Percentiles rank a stretch among this genome's conserved stretches.
These are phyloP conservation scores for Russula dissimulans DNA, from an alignment of 768 basidiomycete species.

Conservation along the genomic window DNA sequence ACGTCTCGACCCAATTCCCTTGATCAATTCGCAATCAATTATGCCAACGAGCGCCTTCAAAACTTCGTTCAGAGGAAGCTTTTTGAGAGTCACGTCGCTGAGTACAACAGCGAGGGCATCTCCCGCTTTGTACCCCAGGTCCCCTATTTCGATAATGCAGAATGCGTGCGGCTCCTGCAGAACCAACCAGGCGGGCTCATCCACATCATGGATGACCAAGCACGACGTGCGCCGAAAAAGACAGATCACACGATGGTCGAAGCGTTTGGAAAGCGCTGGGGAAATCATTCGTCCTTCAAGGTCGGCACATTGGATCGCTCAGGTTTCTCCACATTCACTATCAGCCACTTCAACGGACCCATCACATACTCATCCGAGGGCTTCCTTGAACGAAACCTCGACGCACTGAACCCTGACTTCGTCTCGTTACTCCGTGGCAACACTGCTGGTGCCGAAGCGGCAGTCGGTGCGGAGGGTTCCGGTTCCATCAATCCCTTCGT, in stretches of 20 bases:
- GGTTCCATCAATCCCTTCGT: conserved; percentile 90
- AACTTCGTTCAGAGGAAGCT: conserved; percentile 70
- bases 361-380: conserved; percentile 87
- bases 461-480: conserved; percentile 49
- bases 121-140: conserved; percentile 56
- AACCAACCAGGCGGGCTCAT: conserved; percentile 85
- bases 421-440: conserved; percentile 78
- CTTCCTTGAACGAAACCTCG: conserved; percentile 83
- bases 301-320: conserved; percentile 63
- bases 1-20: conserved; percentile 83
- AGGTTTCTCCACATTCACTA: conserved; percentile 79
- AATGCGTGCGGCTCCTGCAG: conserved; percentile 80
- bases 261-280: conserved; percentile 90
- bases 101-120: conserved; percentile 80
- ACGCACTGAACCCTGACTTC: conserved; percentile 88
- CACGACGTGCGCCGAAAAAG: conserved; percentile 77
- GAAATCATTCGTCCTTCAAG: conserved; percentile 89
- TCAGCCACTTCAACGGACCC: conserved; percentile 86
- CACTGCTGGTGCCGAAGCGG: conserved; percentile 21
- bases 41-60: conserved; percentile 88
- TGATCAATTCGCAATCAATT: conserved; percentile 95
- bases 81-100: conserved; percentile 73
- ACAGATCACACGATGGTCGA: conserved; percentile 92
- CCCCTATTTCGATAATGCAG: conserved; percentile 84
- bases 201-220: conserved; percentile 97